Base-by-base conservation (phyloP, 1,284 basidiomycete species). In the Trichosporon inkin region DNA sequence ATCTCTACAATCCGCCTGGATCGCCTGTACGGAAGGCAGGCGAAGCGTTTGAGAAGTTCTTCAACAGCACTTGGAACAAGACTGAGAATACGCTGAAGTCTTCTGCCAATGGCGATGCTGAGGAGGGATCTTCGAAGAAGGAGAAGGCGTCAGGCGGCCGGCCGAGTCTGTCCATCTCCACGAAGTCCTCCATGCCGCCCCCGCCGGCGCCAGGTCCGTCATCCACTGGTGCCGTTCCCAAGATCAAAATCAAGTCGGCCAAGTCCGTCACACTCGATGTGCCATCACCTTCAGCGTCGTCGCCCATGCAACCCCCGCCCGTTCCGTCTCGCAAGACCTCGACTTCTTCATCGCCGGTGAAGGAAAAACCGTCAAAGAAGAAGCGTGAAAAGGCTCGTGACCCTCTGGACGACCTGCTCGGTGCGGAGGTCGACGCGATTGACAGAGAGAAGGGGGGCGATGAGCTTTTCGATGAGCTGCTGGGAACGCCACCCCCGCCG, bases 1-100 rank as follows among this genome's bases (percentile, higher is more conserved):
- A 89, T 74, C 82, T 84, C 17, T 99, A 95, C 80, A 99, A 98
- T 68, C 74, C 81, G 32, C 80, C 83, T 3, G 87, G 85, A 34
- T 88, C 86, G 53, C 88, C 83, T 63, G 89, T 88, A 8, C 85
- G 90, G 67, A 87, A 85, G 58, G 86, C 90, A 65, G 89, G 91
- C 0, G 81, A 88, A 28, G 82, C 83, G 24, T 80, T 98, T 49
- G 90, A 96, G 69, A 82, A 81, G 1, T 87, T 88, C 68, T 97
- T 98, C 70, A 88, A 93, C 52, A 73, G 71, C 69, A 11, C 28
- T 0, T 76, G 71, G 73, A 44, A 56, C 17, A 71, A 71, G 62
- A 74, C 71, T 16, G 73, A 75, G 57, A 66, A 65, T 22, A 76
- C 71, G 2, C 62, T 74, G 13, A 68, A 64, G 54, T 60, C 79